phyloP scores from a whole-genome alignment of 2,329 filamentous ascomycete genomes.

The Dryadomyces sulphureus region DNA sequence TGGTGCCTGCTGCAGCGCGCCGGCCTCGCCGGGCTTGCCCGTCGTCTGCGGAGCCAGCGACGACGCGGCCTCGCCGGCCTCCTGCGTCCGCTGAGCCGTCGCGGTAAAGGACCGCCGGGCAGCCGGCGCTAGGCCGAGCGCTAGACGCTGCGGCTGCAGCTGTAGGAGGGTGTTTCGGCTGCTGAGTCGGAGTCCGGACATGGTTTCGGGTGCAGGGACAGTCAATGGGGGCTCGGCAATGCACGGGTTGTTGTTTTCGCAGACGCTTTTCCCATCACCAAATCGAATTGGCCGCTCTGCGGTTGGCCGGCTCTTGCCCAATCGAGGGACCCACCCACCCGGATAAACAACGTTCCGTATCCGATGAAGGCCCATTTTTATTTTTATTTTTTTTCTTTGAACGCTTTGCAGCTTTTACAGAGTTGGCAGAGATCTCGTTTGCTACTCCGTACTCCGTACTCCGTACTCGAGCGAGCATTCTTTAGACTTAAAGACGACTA shows the following conservation, averaged over 20 bases:
- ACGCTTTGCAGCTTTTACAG: no score
- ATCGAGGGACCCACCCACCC: not conserved
- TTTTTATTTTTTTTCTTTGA: not conserved
- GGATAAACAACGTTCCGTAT: conserved; percentile 1
- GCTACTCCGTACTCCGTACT: no score
- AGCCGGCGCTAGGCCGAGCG: not conserved
- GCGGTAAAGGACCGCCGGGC: conserved; percentile 31
- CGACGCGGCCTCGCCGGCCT: conserved; percentile 20
- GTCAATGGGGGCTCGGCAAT: not conserved
- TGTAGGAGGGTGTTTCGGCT: conserved; percentile 21
- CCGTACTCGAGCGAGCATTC: no score
- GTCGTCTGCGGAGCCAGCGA: conserved; percentile 25
- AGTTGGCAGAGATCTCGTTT: no score
- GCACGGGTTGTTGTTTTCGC: not conserved
- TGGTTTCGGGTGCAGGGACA: conserved; percentile 23
- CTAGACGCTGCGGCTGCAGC: conserved; percentile 27
- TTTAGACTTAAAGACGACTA: no score
- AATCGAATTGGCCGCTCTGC: conserved; percentile 6
- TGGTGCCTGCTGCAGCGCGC: conserved; percentile 60
- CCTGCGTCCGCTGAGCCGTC: conserved; percentile 31
- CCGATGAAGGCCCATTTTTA: not conserved
- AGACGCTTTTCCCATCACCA: not conserved
- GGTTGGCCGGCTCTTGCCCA: conserved; percentile 6
- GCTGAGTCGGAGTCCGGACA: conserved; percentile 26
- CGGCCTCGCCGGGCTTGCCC: conserved; percentile 21